Evolutionary conservation across 2,329 filamentous ascomycete species (phyloP), one percentile per base, ranked within the genome.

Genomic region (Ceratocystis smalleyi): DNA sequence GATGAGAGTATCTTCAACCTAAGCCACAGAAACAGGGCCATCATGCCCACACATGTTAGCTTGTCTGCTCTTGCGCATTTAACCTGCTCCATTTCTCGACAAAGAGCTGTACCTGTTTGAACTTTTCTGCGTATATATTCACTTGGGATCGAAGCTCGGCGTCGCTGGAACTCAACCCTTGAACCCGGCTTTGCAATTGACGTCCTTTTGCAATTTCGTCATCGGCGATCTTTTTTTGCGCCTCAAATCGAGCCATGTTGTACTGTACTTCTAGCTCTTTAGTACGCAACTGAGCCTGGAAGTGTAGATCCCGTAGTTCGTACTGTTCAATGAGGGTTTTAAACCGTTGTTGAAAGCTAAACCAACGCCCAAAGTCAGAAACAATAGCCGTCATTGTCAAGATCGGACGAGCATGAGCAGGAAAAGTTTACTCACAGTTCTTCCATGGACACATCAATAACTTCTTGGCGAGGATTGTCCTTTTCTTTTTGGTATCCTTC

Each of bases 41-140:
- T 24, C 35, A 27, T 59, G 35, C 19, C 59, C 64, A 62, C 12
- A 10, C 19, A 32, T 55, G 61, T 64, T 64, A 64, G 63, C 63
- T 32, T 43, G 8, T 32, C 40, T 22, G 30, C 43, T 59, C 54
- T 49, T 49, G 27, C 6, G 49, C 19, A 59, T 55, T 59, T 5
- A 62, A 27, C 22, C 65, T 68, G 69, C 63, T 68, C 59, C 55
- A 43, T 64, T 60, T 19, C 6, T 27, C 68, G 27, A 17, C 30
- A 24, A 51, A 27, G 35, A 67, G 64, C 74, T 82, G 75, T 83
- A 96, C 92, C 88, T 99, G 94, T 79, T 97, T 97, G 77, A 97
- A 97, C 77, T 97, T 99, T 73, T 99, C 94, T 30, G 96, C 92
- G 71, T 99, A 99, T 70, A 96, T 92, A 74, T 96, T 97, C 70